These are phyloP conservation scores for Nannizzia gypsea DNA, from an alignment of 2,329 filamentous ascomycete genomes.

Conservation along the genomic window DNA sequence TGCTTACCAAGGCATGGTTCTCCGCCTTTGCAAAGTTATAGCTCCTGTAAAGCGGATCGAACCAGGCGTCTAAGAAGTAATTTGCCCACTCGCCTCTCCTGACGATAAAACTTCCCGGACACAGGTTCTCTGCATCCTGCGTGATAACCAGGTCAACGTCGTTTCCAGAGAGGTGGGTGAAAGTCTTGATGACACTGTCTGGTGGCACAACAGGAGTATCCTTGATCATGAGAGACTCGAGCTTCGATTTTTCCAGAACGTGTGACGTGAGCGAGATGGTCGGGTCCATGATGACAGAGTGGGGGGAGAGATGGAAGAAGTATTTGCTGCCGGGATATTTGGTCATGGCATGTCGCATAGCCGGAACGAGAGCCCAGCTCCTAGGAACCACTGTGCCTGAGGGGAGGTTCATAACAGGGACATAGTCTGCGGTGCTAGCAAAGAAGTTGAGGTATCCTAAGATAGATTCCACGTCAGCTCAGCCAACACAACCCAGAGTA, in stretches of 20 bases:
- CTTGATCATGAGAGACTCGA: slow-evolving; percentile 72
- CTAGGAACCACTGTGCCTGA: slow-evolving; percentile 32
- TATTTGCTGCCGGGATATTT: slow-evolving; percentile 64
- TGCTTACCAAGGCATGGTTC: slow-evolving; percentile 68
- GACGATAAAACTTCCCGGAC: slow-evolving; percentile 65
- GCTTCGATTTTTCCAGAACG: slow-evolving; percentile 52
- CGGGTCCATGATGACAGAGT: slow-evolving; percentile 82
- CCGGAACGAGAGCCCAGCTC: slow-evolving; percentile 58
- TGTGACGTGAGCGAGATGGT: slow-evolving; percentile 55
- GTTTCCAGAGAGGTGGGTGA: slow-evolving; percentile 62
- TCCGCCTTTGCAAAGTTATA: slow-evolving; percentile 98
- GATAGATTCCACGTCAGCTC: background rate
- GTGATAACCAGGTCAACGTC: slow-evolving; percentile 72
- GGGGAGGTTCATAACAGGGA: slow-evolving; percentile 18
- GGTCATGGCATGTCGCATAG: slow-evolving; percentile 78
- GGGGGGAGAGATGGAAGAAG: slow-evolving; percentile 77
- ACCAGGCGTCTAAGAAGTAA: slow-evolving; percentile 92
- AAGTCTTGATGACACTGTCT: slow-evolving; percentile 94
- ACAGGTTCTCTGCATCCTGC: slow-evolving; percentile 72
- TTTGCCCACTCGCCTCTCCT: slow-evolving; percentile 79
- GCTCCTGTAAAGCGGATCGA: slow-evolving; percentile 79
- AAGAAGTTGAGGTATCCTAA: slow-evolving; percentile 80
- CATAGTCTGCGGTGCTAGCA: slow-evolving; percentile 63
- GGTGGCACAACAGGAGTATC: slow-evolving; percentile 83
- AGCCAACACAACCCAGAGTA: background rate